Base-by-base conservation (phyloP, 139 green algal genomes). In the Marvania coccoides region DNA sequence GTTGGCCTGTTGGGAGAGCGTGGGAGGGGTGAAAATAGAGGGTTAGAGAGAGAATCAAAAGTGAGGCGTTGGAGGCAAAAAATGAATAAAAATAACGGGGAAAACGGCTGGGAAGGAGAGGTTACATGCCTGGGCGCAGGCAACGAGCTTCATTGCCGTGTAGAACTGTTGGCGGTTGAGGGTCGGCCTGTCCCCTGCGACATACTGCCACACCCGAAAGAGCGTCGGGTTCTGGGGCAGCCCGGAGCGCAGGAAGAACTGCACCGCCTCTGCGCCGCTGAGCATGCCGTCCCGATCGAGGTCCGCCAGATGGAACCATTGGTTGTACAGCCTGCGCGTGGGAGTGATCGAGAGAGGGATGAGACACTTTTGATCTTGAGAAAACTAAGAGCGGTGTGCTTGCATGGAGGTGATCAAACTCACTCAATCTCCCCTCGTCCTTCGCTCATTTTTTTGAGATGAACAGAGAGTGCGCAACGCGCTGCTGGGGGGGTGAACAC, bases 151-250 rank as follows among this genome's bases (percentile, higher is more conserved):
- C 68, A 96, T 76, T 2, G 88, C 76, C 9, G 76, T 79, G 29
- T 75, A 84, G 60, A 96, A 96, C 60, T 95, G 87, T 24, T 75
- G 71, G 47, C 84, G 80, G 30, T 77, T 92, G 23, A 96, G 78
- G 31, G 74, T 67, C 1, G 84, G 15, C 0, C 33, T 74, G 12
- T 88, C 83, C n/a, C 83, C 83, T 0, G 85, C 87, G 3, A 91
- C 83, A 34, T 84, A 62, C 31, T 93, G 84, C 89, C 89, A 96
- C 23, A 96, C 81, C 83, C 95, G 80, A n/a, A 88, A 90, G 9
- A 96, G 71, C 2, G 85, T 82, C 33, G 73, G 67, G 12, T 74
- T 71, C 29, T 90, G 71, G 0, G 75, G 67, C 9, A 96, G 69
- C 6, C 80, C 81, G 1, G 82, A 87, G 2, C 77, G 71, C 23